Base-by-base conservation (phyloP, 495 filamentous ascomycete species). In the Copromyces sp. region DNA sequence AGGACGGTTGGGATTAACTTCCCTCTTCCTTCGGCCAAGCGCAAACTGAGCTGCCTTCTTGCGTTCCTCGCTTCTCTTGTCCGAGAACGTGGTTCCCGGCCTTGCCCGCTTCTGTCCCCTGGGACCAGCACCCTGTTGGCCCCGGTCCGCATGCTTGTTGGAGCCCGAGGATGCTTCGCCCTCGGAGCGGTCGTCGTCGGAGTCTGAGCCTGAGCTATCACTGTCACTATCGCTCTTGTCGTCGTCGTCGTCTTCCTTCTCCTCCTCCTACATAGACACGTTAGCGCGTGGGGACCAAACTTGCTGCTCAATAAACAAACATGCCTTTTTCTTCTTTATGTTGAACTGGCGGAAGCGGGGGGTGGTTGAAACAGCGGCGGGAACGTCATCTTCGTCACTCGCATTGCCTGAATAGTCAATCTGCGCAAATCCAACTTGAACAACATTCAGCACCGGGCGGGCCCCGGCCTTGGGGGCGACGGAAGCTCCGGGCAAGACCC, bases 401-500 rank as follows among this genome's bases (percentile, higher is more conserved):
- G 73, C 69, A 47, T 71, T 69, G 42, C 45, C 44, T 35, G 73
- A 44, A 17, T 75, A 76, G 72, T 84, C 83, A 77, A 86, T 85
- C 76, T 86, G 82, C 12, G 81, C 82, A 73, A 83, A 86, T 41
- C 84, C 83, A 77, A 86, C 82, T 69, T 84, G 81, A 29, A 86
- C 82, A 39, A 86, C 81, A 72, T 80, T 84, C 76, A 82, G 71
- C 68, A 78, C 80, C 73, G 75, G 80, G 72, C 72, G 76, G 11
- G 69, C 70, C n/a, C 73, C 70, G 61, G 70, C 72, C 39, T 74
- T 72, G 65, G 77, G 73, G 41, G 44, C 45, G 32, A 72, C 47
- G 24, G 73, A 61, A 24, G 74, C 74, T 9, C 78, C 76, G 73
- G 85, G 87, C 65, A 99, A 82, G 39, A 94, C 91, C 95, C 95